Evolutionary conservation across 2,329 filamentous ascomycete genomes (phyloP), one percentile per base, ranked within the genome.

Genomic region (Penicillium sp.): DNA sequence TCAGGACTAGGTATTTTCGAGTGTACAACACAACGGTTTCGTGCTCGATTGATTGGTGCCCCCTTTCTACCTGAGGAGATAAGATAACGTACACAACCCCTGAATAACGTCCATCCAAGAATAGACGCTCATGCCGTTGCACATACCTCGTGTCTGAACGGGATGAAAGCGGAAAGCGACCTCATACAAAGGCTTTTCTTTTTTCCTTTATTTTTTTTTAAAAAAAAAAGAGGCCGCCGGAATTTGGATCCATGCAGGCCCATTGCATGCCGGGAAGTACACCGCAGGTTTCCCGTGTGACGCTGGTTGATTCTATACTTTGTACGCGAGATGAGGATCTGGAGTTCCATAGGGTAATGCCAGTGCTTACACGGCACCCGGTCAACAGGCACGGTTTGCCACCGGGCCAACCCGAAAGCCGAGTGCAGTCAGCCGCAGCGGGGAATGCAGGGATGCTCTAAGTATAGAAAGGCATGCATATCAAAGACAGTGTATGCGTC

Each of bases 381-480:
- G 10, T 30, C 10, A 13, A 30, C 10, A 28, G 27, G 35, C 5
- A 20, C 35, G 35, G 35, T 10, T 30, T 30, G 27, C 27, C 9
- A 11, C 16, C 16, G 33, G 33, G 16, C 33, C 4, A 31, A 31
- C 35, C 46, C 46, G 38, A 14, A 28, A 40, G 35, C 35, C 18
- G 35, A 10, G n/a, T 18, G n/a, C 33, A 36, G 25, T 33, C 14
- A 30, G 33, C 30, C 40, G 16, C 33, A 47, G 42, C 20, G 44
- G 46, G 50, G 54, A 56, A 56, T 56, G 54, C 41, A 53, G 54
- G 54, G 46, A 30, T 41, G 38, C 16, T 16, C 24, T 30, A 44
- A 46, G 25, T 22, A 45, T 40, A 22, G 40, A 25, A 16, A 18
- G 43, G 25, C 22, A 41, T 41, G 39, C n/a, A 10, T 30, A 14